These are phyloP conservation scores for Galerina marginata DNA, from an alignment of 768 basidiomycete genomes.

Conservation along the genomic window DNA sequence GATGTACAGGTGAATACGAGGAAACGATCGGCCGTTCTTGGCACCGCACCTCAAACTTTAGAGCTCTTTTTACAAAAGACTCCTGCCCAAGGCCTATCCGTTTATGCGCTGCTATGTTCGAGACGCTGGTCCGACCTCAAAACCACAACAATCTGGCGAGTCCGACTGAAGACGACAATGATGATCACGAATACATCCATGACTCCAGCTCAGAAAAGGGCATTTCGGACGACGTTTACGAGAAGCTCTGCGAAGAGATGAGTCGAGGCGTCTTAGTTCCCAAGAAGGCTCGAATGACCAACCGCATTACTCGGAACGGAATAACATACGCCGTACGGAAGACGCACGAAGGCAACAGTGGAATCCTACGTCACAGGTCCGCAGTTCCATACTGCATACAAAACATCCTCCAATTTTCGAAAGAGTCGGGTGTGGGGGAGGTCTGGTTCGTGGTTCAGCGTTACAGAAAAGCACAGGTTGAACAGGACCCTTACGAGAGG, in stretches of 20 bases:
- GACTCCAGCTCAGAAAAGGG: no score
- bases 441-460: slow-evolving; percentile 9
- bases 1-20: slow-evolving; percentile 12
- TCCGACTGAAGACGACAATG: not conserved
- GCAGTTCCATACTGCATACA: slow-evolving; percentile 2
- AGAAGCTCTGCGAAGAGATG: no score
- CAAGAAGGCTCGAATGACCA: no score
- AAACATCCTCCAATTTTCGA: slow-evolving; percentile 2
- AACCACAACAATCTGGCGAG: slow-evolving; percentile 1
- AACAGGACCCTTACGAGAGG: slow-evolving; percentile 2
- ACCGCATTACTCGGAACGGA: no score
- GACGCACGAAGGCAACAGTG: slow-evolving; percentile 13
- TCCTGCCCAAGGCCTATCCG: slow-evolving; percentile 4
- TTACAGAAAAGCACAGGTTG: not conserved
- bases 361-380: not conserved
- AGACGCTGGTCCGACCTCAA: not conserved
- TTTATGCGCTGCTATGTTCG: not conserved
- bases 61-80: slow-evolving; percentile 2
- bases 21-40: slow-evolving; percentile 11
- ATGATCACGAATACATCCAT: not conserved
- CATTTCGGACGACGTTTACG: no score
- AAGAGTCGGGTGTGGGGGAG: not conserved
- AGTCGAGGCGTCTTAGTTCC: no score
- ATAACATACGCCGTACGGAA: not conserved
- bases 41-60: slow-evolving; percentile 6